phyloP scores from a whole-genome alignment of 495 filamentous ascomycete species.

The Lindgomyces ingoldianus region DNA sequence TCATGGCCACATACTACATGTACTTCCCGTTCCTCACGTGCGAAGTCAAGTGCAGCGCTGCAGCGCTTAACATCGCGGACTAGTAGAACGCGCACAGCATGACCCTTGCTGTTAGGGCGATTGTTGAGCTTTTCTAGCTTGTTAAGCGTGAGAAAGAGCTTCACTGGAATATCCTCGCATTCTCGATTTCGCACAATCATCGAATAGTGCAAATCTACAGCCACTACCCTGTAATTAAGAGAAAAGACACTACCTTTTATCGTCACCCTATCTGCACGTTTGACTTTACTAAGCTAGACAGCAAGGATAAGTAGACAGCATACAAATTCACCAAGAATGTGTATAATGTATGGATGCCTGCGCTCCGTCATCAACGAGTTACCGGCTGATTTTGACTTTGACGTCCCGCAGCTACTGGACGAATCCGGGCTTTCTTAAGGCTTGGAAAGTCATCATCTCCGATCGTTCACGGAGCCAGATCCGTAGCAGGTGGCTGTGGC shows the following conservation, averaged over 20 bases:
- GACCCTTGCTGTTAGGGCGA: background rate
- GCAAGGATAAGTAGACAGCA: constrained; percentile 30
- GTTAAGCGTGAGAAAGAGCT: background rate
- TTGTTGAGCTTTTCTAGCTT: background rate
- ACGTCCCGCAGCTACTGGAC: too few species aligned
- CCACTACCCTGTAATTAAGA: background rate
- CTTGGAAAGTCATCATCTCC: background rate
- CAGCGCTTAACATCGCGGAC: constrained; percentile 6
- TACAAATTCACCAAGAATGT: constrained; percentile 36
- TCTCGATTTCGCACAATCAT: background rate
- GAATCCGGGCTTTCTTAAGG: background rate
- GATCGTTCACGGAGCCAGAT: background rate
- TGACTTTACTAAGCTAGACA: constrained; percentile 10
- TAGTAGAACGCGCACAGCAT: background rate
- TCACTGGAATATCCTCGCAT: background rate
- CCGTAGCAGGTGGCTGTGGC: background rate
- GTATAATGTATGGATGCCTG: constrained; percentile 28
- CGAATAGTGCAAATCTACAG: background rate
- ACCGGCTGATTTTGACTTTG: background rate
- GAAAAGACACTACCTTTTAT: background rate
- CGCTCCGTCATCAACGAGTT: constrained; percentile 17
- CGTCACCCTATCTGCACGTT: background rate
- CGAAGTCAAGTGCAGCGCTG: constrained; percentile 33
- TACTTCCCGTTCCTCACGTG: constrained; percentile 35
- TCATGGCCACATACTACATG: constrained; percentile 32